Percentiles rank a stretch among this genome's conserved stretches.
Evolutionary conservation across 108 stramenopile genomes (phyloP).

Genomic region (Cylindrotheca closterium): DNA sequence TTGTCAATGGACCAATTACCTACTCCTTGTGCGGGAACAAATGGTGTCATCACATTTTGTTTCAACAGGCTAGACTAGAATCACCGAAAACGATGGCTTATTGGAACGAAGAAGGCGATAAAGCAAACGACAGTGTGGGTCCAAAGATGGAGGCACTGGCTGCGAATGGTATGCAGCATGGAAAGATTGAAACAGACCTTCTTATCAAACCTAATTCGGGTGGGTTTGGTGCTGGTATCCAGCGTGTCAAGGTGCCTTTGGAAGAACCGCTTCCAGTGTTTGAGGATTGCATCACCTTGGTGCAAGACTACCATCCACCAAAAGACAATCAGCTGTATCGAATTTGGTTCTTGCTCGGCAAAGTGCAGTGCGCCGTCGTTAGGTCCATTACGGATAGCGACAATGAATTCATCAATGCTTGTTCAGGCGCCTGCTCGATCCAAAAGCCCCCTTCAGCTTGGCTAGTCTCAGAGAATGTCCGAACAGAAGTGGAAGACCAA

Average conservation of each 20-base stretch:
- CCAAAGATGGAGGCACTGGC: not conserved
- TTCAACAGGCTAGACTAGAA: constrained; percentile 30
- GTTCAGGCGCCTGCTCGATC: constrained; percentile 13
- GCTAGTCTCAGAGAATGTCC: constrained; percentile 26
- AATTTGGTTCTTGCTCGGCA: constrained; percentile 46
- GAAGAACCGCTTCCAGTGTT: not conserved
- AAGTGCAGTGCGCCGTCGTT: constrained; percentile 38
- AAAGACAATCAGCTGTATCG: constrained; percentile 31
- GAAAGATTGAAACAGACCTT: not conserved
- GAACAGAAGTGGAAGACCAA: constrained; percentile 29
- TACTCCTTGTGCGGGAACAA: constrained; percentile 34
- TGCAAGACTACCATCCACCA: constrained; percentile 33
- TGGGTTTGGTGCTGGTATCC: constrained; percentile 47
- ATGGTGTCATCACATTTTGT: constrained; percentile 44
- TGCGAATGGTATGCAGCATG: constrained; percentile 1
- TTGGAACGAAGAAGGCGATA: not conserved
- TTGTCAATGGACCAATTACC: constrained; percentile 35
- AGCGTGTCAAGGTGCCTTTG: not conserved
- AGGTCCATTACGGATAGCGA: constrained; percentile 9
- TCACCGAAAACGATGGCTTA: constrained; percentile 21
- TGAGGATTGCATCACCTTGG: constrained; percentile 24
- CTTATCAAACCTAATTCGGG: constrained; percentile 48
- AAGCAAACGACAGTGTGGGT: not conserved
- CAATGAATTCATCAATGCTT: constrained; percentile 31
- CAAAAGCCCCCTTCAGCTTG: constrained; percentile 12